A percentile compares a stretch with the other conserved stretches of the same genome.
phyloP scores from a whole-genome alignment of 2,329 filamentous ascomycete genomes.

The Sarocladium oryzae region DNA sequence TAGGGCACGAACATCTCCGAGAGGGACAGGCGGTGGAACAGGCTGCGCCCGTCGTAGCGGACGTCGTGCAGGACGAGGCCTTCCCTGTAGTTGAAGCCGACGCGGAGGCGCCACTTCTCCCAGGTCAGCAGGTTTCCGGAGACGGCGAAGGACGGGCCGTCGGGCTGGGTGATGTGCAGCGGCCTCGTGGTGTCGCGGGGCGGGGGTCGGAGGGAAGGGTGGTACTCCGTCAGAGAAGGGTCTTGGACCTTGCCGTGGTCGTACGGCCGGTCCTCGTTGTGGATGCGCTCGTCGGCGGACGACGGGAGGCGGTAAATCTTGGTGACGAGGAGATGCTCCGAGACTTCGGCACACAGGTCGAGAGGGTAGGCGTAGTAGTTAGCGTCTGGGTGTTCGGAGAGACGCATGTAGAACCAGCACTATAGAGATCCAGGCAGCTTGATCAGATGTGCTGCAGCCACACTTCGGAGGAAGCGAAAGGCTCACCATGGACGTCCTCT shows the following conservation, averaged over 20 bases:
- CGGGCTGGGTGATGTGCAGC: conserved; percentile 22
- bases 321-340: conserved; percentile 36
- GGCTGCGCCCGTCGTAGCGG: conserved; percentile 53
- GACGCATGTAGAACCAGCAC: conserved; percentile 20
- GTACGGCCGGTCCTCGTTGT: conserved; percentile 25
- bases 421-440: not conserved
- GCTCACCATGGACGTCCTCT: conserved; percentile 41
- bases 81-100: conserved; percentile 62
- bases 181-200: conserved; percentile 22
- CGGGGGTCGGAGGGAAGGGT: conserved; percentile 19
- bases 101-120: conserved; percentile 61
- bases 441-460: no score
- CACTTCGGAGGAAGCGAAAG: not conserved
- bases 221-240: conserved; percentile 33
- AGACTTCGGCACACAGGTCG: conserved; percentile 43
- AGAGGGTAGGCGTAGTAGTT: conserved; percentile 52
- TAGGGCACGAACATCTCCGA: conserved; percentile 66
- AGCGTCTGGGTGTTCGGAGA: conserved; percentile 36
- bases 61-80: conserved; percentile 62
- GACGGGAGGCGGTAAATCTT: conserved; percentile 39
- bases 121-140: conserved; percentile 38
- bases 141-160: conserved; percentile 32
- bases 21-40: conserved; percentile 58
- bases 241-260: conserved; percentile 33
- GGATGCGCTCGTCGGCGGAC: conserved; percentile 24